Evolutionary conservation across 371 early-diverging fungal genomes (phyloP).

Genomic region (Mortierella sp.): DNA sequence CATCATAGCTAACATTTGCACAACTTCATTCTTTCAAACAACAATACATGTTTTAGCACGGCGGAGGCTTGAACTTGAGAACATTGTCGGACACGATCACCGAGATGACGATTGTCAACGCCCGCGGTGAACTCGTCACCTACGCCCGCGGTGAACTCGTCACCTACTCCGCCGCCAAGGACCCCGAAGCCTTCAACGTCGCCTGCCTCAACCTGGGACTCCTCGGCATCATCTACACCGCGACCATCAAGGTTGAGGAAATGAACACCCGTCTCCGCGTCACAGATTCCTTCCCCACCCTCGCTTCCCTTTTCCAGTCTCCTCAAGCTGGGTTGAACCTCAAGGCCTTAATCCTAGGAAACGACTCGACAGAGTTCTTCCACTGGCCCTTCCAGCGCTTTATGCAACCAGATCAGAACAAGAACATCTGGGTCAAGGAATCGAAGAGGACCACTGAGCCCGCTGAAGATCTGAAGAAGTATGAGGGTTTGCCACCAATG

Average conservation of each 20-base stretch:
- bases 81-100: not conserved
- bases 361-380: slow-evolving; percentile 28
- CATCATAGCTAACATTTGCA: no score
- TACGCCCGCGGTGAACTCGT: not conserved
- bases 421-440: slow-evolving; percentile 28
- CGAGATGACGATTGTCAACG: not conserved
- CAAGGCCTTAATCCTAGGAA: slow-evolving; percentile 24
- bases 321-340: slow-evolving; percentile 13
- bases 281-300: slow-evolving; percentile 22
- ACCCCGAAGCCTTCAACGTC: slow-evolving; percentile 15
- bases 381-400: slow-evolving; percentile 40
- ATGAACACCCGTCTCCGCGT: slow-evolving; percentile 34
- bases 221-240: slow-evolving; percentile 27
- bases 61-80: not conserved
- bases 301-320: not conserved
- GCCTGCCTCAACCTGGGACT: slow-evolving; percentile 18
- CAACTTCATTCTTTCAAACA: no score
- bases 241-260: slow-evolving; percentile 33
- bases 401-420: slow-evolving; percentile 22
- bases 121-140: not conserved
- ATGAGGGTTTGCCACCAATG: slow-evolving; percentile 9
- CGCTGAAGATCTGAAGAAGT: slow-evolving; percentile 3
- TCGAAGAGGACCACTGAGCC: slow-evolving; percentile 31
- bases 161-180: slow-evolving; percentile 17
- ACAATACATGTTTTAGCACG: not conserved